These are phyloP conservation scores for Microthlaspi erraticum DNA, from an alignment of 345 rosid species.

Conservation along the genomic window DNA sequence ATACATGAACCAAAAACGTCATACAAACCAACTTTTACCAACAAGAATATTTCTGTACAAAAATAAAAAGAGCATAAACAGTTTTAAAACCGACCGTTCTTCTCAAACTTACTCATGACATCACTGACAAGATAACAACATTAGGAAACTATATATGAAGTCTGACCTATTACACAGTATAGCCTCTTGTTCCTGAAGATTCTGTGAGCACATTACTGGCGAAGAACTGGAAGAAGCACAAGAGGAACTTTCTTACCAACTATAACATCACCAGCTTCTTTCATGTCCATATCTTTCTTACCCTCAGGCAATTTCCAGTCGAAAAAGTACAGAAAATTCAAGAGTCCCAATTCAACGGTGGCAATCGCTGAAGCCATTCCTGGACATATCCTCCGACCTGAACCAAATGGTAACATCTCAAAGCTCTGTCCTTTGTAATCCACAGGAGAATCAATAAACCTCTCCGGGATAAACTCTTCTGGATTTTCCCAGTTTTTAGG, in stretches of 20 bases:
- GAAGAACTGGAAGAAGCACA: neutral
- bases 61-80: no score
- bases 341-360: slow-evolving; percentile 52
- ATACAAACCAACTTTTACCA: no score
- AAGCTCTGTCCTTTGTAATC: slow-evolving; percentile 55
- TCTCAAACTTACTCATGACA: no score
- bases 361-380: slow-evolving; percentile 48
- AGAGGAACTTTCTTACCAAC: slow-evolving; percentile 27
- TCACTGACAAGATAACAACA: no score
- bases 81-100: no score
- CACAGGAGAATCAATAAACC: slow-evolving; percentile 46
- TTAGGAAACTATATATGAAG: no score
- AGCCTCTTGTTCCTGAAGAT: no score
- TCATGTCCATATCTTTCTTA: slow-evolving; percentile 11
- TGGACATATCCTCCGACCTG: slow-evolving; percentile 59
- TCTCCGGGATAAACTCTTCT: slow-evolving; percentile 46
- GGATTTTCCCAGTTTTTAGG: slow-evolving; percentile 50
- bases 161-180: no score
- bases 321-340: slow-evolving; percentile 58
- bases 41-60: no score
- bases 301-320: slow-evolving; percentile 36
- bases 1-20: no score
- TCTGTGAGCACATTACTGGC: no score
- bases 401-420: slow-evolving; percentile 66
- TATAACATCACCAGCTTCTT: slow-evolving; percentile 28